Conservation (phyloP, 2,329 filamentous ascomycete genomes). For the Aspergillus tubingensis region DNA sequence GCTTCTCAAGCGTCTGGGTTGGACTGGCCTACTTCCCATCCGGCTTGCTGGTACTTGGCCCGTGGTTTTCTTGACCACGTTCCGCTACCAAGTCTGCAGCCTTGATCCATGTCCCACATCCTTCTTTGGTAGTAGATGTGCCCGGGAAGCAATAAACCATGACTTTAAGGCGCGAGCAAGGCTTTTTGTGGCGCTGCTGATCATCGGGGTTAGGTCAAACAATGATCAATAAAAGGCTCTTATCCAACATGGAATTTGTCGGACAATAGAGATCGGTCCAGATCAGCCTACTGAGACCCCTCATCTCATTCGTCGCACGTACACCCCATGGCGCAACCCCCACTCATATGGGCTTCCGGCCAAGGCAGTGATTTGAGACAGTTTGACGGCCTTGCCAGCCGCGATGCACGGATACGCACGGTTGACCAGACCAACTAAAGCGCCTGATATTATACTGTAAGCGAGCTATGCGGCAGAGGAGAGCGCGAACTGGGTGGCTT, state of each 20-base stretch:
- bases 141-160: background rate
- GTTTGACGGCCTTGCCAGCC: conserved; percentile 5
- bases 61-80: conserved; percentile 1
- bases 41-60: conserved; percentile 2
- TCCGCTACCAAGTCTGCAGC: conserved; percentile 1
- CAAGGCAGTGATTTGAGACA: background rate
- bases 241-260: background rate
- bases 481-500: background rate
- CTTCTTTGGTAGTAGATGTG: background rate
- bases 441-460: background rate
- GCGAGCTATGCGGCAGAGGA: conserved; percentile 8
- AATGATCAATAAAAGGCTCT: conserved; percentile 1
- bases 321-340: background rate
- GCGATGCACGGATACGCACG: conserved; percentile 6
- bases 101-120: conserved; percentile 4
- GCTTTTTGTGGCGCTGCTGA: conserved; percentile 6
- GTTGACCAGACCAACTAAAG: background rate
- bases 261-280: conserved; percentile 6
- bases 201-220: conserved; percentile 4
- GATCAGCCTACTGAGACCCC: background rate
- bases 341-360: background rate
- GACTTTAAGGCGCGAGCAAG: conserved; percentile 1
- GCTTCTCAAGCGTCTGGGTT: background rate
- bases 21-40: conserved; percentile 3
- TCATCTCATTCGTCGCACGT: conserved; percentile 2